Conservation (phyloP, 768 basidiomycete species). For the Boletus huronensis region DNA sequence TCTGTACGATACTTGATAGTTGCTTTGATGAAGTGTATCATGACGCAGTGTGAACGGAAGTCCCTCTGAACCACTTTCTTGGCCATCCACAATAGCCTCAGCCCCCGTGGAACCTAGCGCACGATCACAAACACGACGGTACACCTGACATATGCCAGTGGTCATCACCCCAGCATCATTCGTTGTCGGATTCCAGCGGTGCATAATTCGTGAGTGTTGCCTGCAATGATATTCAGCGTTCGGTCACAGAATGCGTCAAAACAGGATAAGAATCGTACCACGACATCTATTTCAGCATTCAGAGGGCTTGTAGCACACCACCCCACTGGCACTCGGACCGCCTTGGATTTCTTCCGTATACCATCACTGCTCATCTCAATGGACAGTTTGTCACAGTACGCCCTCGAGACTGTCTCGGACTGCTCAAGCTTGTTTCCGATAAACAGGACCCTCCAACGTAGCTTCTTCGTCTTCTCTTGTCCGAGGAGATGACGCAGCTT, state of each 20-base stretch:
- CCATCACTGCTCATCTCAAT: neutral
- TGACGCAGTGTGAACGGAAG: too few relatives aligned
- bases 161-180: neutral
- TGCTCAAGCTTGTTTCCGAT: neutral
- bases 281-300: neutral
- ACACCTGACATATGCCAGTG: neutral
- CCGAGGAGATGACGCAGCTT: neutral
- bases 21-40: neutral
- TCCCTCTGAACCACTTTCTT: too few relatives aligned
- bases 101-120: neutral
- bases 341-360: neutral
- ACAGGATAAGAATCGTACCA: neutral
- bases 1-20: neutral
- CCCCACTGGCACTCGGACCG: neutral
- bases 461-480: neutral
- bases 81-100: neutral
- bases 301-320: neutral
- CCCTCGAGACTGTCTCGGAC: neutral
- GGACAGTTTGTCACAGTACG: neutral
- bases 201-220: conserved; percentile 1
- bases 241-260: neutral
- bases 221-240: neutral
- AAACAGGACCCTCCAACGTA: conserved; percentile 1
- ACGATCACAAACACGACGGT: neutral
- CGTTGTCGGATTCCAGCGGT: neutral